A percentile compares a stretch with the other conserved stretches of the same genome.
Conservation (phyloP, 1,139 yeast genomes). For the Arxiozyma heterogenica region DNA sequence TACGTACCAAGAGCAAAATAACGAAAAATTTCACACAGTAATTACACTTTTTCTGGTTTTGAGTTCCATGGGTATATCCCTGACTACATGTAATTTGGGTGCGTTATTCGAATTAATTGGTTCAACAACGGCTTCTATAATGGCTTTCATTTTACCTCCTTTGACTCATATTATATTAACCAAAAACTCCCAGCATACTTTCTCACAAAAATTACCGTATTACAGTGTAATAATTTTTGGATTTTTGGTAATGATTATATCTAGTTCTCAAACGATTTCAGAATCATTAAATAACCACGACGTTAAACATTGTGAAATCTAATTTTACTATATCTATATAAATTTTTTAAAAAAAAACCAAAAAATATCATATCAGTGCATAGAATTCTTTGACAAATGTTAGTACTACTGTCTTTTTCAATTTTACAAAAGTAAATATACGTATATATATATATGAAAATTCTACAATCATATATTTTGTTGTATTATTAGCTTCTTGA, state of each 20-base stretch:
- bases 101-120: constrained; percentile 84
- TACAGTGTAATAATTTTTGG: constrained; percentile 65
- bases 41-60: constrained; percentile 61
- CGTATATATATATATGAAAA: no score
- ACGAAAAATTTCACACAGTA: constrained; percentile 43
- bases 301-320: constrained; percentile 36
- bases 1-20: constrained; percentile 1
- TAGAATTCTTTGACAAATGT: no score
- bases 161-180: constrained; percentile 65
- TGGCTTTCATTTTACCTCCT: constrained; percentile 92
- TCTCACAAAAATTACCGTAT: constrained; percentile 42
- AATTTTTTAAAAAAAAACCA: no score
- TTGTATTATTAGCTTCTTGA: no score
- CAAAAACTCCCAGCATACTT: constrained; percentile 38
- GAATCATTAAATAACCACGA: constrained; percentile 39
- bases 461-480: no score
- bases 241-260: constrained; percentile 61
- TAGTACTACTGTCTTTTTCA: no score
- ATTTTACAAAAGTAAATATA: no score
- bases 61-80: constrained; percentile 64
- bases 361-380: no score
- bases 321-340: neutral
- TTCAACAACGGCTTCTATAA: constrained; percentile 82
- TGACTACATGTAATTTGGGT: constrained; percentile 81
- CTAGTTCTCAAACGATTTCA: constrained; percentile 63